Evolutionary conservation across 1,284 basidiomycete species (phyloP).

Genomic region (Termitomyces sp.): DNA sequence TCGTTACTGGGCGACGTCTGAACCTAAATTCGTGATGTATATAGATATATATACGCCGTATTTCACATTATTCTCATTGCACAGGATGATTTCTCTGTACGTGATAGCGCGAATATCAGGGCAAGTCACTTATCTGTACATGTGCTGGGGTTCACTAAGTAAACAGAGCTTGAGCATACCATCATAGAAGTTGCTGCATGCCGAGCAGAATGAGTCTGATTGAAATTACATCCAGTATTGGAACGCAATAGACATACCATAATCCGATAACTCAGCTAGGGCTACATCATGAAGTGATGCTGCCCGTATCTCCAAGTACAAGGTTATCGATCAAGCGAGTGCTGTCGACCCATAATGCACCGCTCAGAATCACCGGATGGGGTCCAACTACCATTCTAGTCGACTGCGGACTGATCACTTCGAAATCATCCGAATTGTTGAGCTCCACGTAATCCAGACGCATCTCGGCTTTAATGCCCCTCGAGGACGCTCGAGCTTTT

Average conservation of each 20-base stretch:
- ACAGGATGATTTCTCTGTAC: not conserved
- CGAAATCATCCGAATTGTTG: constrained; percentile 79
- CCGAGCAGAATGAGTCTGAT: not conserved
- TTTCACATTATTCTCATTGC: not conserved
- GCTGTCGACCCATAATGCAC: constrained; percentile 83
- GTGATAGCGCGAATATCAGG: not conserved
- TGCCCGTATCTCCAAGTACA: constrained; percentile 53
- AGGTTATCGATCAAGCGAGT: constrained; percentile 95
- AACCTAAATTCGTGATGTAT: not conserved
- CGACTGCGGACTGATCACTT: constrained; percentile 40
- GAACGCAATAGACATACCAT: not conserved
- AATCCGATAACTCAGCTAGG: not conserved
- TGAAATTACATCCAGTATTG: not conserved
- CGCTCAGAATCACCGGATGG: constrained; percentile 74
- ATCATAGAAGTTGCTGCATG: not conserved
- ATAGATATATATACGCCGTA: not conserved
- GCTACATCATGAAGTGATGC: constrained; percentile 23
- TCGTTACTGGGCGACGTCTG: not conserved
- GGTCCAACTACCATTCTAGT: constrained; percentile 23
- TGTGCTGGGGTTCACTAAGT: not conserved
- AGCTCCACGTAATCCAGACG: constrained; percentile 84
- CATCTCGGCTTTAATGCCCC: constrained; percentile 53
- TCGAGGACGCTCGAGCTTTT: constrained; percentile 25
- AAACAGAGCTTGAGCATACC: not conserved
- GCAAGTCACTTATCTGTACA: not conserved